Evolutionary conservation across 345 rosid species (phyloP).

Genomic region (Mercurialis annua): DNA sequence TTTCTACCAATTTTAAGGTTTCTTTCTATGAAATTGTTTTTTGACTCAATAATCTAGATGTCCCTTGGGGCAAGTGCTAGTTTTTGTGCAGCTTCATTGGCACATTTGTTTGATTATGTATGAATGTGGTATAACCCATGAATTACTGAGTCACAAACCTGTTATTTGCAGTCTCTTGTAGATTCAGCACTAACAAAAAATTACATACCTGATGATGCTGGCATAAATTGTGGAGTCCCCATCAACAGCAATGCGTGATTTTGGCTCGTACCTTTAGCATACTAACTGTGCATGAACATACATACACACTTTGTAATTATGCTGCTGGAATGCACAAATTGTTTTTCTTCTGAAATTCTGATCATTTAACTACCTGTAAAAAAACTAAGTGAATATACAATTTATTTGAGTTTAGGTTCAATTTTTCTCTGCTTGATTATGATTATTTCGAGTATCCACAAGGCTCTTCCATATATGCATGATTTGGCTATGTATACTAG

Average conservation of each 20-base stretch:
- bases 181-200: constrained; percentile 38
- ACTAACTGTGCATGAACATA: background rate
- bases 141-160: background rate
- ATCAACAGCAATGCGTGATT: constrained; percentile 29
- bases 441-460: too few species aligned
- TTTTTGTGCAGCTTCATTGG: background rate
- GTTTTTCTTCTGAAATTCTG: background rate
- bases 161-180: constrained; percentile 46
- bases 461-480: too few species aligned
- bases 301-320: background rate
- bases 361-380: too few species aligned
- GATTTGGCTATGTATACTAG: too few species aligned
- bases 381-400: background rate
- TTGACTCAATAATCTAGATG: background rate
- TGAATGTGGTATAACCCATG: background rate
- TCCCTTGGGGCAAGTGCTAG: background rate
- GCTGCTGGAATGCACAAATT: background rate
- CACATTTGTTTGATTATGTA: background rate
- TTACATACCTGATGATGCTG: constrained; percentile 39
- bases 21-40: background rate
- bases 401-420: background rate
- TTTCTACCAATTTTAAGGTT: background rate
- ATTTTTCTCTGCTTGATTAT: too few species aligned
- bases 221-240: constrained; percentile 28
- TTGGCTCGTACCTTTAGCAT: background rate